Evolutionary conservation across 495 filamentous ascomycete species (phyloP).

Genomic region (Penicillium paradoxum): DNA sequence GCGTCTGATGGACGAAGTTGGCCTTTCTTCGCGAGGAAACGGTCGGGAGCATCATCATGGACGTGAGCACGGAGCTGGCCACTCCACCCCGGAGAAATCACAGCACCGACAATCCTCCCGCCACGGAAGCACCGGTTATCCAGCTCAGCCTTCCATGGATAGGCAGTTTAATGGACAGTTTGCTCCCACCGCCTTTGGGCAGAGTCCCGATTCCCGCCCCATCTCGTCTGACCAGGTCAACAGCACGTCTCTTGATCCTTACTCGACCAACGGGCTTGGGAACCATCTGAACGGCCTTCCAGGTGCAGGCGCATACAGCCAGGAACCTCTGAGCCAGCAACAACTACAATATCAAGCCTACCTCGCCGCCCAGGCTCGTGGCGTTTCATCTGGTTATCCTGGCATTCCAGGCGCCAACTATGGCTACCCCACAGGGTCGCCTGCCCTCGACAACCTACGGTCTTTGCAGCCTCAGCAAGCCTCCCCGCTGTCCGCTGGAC

Average conservation of each 20-base stretch:
- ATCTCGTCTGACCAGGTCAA: conserved; percentile 40
- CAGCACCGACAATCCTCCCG: conserved; percentile 47
- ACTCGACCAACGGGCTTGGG: conserved; percentile 33
- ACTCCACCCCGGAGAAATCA: conserved; percentile 41
- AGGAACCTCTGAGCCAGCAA: conserved; percentile 41
- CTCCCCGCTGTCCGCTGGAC: conserved; percentile 30
- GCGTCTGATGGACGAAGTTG: conserved; percentile 96
- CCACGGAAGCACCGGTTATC: conserved; percentile 41
- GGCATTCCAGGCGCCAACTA: conserved; percentile 31
- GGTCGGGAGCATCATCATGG: conserved; percentile 44
- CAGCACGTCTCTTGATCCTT: conserved; percentile 38
- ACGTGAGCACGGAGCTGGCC: conserved; percentile 39
- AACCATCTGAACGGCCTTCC: conserved; percentile 26
- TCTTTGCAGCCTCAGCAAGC: conserved; percentile 35
- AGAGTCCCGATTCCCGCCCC: conserved; percentile 36
- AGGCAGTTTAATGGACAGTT: conserved; percentile 47
- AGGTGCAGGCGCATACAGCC: conserved; percentile 28
- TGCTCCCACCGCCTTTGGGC: conserved; percentile 30
- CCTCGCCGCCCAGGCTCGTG: conserved; percentile 38
- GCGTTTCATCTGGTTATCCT: conserved; percentile 42
- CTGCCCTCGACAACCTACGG: conserved; percentile 42
- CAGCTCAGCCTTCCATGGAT: conserved; percentile 39
- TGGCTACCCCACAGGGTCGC: conserved; percentile 38
- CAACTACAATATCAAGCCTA: conserved; percentile 47
- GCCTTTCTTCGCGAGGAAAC: conserved; percentile 61